phyloP scores from a whole-genome alignment of 164 flowering plant genomes.

The Euptelea pleiosperma region DNA sequence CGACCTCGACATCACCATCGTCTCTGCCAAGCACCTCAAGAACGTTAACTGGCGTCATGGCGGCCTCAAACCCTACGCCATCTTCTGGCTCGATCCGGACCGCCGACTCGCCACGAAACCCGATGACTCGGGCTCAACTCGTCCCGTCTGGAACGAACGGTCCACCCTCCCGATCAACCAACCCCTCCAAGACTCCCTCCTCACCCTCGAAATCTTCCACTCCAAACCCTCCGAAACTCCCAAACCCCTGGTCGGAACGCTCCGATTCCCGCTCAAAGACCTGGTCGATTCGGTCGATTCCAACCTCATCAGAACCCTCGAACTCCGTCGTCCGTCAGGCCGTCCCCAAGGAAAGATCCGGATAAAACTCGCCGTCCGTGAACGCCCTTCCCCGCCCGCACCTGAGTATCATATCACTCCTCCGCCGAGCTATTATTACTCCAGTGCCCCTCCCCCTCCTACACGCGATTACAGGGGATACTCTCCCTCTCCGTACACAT shows the following conservation, averaged over 20 bases:
- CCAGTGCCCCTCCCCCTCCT: constrained; percentile 41
- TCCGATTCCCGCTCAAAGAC: constrained; percentile 40
- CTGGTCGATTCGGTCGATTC: constrained; percentile 35
- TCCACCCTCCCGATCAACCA: constrained; percentile 48
- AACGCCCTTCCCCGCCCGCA: constrained; percentile 36
- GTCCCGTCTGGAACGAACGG: constrained; percentile 81
- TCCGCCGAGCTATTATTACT: constrained; percentile 40
- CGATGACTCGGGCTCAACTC: constrained; percentile 60
- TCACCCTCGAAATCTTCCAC: constrained; percentile 67
- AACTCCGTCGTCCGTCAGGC: constrained; percentile 76
- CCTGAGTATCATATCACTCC: constrained; percentile 47
- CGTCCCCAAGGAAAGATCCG: constrained; percentile 87
- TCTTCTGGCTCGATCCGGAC: constrained; percentile 72
- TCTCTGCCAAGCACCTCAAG: constrained; percentile 82
- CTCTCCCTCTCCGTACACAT: constrained; percentile 22
- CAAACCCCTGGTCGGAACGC: constrained; percentile 62
- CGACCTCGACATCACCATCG: constrained; percentile 65
- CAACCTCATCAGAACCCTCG: constrained; percentile 31
- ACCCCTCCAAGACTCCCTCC: constrained; percentile 37
- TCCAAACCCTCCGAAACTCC: constrained; percentile 62
- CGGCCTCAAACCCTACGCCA: constrained; percentile 64
- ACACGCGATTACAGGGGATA: constrained; percentile 30
- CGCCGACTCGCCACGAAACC: constrained; percentile 65
- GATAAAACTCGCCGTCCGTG: constrained; percentile 49
- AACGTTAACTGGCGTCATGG: constrained; percentile 88